A percentile compares a stretch with the other conserved stretches of the same genome.
phyloP scores from a whole-genome alignment of 164 flowering plant species.

The Echeveria elegans region DNA sequence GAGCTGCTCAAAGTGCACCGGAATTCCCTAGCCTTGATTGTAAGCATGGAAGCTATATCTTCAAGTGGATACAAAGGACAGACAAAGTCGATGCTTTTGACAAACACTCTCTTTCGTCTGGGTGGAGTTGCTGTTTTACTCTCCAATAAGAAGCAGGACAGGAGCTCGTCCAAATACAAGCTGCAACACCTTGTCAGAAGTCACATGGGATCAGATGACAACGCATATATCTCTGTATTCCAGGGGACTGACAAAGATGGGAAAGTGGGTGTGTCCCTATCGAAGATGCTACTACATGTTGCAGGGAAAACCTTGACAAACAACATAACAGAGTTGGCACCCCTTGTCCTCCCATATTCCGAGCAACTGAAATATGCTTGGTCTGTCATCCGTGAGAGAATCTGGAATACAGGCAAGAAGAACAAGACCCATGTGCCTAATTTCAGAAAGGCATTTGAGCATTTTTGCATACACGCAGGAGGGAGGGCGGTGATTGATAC shows the following conservation, averaged over 20 bases:
- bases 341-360: slow-evolving; percentile 18
- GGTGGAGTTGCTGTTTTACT: slow-evolving; percentile 45
- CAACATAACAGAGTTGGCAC: slow-evolving; percentile 34
- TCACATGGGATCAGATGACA: slow-evolving; percentile 41
- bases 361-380: not conserved
- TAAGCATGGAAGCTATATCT: slow-evolving; percentile 44
- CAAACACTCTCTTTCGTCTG: slow-evolving; percentile 50
- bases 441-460: not conserved
- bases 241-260: slow-evolving; percentile 38
- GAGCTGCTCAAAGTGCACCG: slow-evolving; percentile 45
- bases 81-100: slow-evolving; percentile 48
- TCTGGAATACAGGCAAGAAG: not conserved
- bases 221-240: slow-evolving; percentile 29
- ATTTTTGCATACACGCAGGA: not conserved
- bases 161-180: slow-evolving; percentile 28
- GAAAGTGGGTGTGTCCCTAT: slow-evolving; percentile 28
- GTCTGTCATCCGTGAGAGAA: not conserved
- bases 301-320: slow-evolving; percentile 35
- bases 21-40: slow-evolving; percentile 44
- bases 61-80: slow-evolving; percentile 34
- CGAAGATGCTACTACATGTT: slow-evolving; percentile 26
- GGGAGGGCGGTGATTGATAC: not conserved
- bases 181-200: slow-evolving; percentile 38
- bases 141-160: slow-evolving; percentile 34
- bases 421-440: not conserved